These are phyloP conservation scores for Globisporangium apiculatum DNA, from an alignment of 352 stramenopile genomes.

Conservation along the genomic window DNA sequence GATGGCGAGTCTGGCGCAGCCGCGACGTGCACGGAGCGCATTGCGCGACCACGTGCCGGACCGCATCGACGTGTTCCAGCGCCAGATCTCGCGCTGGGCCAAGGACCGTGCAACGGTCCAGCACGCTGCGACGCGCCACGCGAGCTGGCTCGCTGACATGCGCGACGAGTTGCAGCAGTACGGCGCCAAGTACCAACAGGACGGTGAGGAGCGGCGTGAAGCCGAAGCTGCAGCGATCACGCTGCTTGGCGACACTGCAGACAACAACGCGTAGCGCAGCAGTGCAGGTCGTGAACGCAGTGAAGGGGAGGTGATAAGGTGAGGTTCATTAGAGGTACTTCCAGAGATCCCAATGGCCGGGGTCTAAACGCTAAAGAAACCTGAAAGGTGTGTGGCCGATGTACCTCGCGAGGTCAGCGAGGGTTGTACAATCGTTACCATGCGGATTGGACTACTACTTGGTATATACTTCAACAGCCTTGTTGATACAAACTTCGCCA, in stretches of 20 bases:
- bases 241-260: constrained; percentile 3
- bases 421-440: no score
- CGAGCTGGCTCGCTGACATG: constrained; percentile 51
- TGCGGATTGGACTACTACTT: no score
- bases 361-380: no score
- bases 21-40: background rate
- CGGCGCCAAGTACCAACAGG: constrained; percentile 32
- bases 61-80: constrained; percentile 30
- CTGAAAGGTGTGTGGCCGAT: no score
- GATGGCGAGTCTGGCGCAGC: constrained; percentile 10
- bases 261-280: background rate
- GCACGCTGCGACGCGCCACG: constrained; percentile 47
- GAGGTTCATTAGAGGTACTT: no score
- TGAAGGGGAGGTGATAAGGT: no score
- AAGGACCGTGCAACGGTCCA: constrained; percentile 52
- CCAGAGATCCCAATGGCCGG: no score
- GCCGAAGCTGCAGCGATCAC: constrained; percentile 14
- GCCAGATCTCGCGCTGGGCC: constrained; percentile 55
- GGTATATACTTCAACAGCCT: no score
- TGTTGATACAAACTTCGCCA: no score
- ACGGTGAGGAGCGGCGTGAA: constrained; percentile 10
- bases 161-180: constrained; percentile 61
- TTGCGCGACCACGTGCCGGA: constrained; percentile 7
- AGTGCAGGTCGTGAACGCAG: no score
- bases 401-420: no score